Base-by-base conservation (phyloP, 192 early-diverging fungal species). In the Entomortierella parvispora region DNA sequence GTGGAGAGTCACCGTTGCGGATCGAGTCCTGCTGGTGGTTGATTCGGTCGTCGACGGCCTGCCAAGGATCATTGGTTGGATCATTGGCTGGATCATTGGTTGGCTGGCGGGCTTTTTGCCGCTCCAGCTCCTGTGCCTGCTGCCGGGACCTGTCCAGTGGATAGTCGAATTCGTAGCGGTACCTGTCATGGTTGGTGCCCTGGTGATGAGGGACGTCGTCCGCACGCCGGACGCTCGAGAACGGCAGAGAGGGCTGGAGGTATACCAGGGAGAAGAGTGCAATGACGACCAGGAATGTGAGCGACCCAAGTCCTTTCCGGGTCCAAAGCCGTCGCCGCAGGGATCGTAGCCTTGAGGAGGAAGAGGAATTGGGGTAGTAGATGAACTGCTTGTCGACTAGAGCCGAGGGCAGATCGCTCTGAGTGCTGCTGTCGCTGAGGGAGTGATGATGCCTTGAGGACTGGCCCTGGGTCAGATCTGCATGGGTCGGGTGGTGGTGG, bases 371-470 rank as follows among this genome's bases (percentile, higher is more conserved):
- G 11, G 74, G 59, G 25, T 77, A 68, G 46, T 68, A 77, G 48
- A 77, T 54, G 23, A 68, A 68, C 48, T 77, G 74, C 55, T 77
- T 77, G 47, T 77, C 74, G 28, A 77, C 74, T 11, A 77, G 59
- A 9, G 74, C 74, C 11, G 74, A 77, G 17, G 74, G 74, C 10
- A 77, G 43, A 47, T 77, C 74, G 42, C 66, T 77, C 33, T 62
- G 60, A 22, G 53, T 68, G 46, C 66, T 68, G 32, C 65, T 77
- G 45, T 68, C 58, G 32, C 72, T 76, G 43, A 76, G 53, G 40
- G 74, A 29, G 28, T 56, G 65, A 31, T 58, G 44, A 40, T 77
- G 74, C n/a, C 66, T 61, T 57, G 65, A 56, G 25, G 53, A 14
- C 25, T 49, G 50, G 15, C 43, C 34, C 25, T 52, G 58, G 4